Conservation (phyloP, 2,329 filamentous ascomycete genomes). For the Colletotrichum trifolii region DNA sequence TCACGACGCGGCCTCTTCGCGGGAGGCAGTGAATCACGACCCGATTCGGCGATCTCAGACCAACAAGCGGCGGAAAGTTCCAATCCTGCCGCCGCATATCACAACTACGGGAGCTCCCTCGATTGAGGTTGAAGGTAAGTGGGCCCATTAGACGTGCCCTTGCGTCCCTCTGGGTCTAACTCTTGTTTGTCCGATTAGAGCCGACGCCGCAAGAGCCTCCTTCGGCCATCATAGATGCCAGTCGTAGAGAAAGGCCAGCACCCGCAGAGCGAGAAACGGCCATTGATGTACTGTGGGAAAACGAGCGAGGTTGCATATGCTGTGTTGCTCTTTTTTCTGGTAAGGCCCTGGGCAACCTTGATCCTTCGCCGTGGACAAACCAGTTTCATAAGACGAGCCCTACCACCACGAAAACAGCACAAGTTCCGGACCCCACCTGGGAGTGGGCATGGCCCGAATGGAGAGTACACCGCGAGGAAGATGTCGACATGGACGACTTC, state of each 20-base stretch:
- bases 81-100: slow-evolving; percentile 2
- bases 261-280: slow-evolving; percentile 60
- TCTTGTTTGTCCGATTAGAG: neutral
- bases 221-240: slow-evolving; percentile 2
- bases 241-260: slow-evolving; percentile 12
- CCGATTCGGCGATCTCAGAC: slow-evolving; percentile 4
- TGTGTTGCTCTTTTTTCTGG: slow-evolving; percentile 93
- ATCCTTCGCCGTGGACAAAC: slow-evolving; percentile 90
- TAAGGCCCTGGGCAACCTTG: slow-evolving; percentile 84
- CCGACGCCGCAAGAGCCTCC: slow-evolving; percentile 29
- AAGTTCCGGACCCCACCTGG: slow-evolving; percentile 95
- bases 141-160: too few relatives aligned
- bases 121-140: slow-evolving; percentile 36
- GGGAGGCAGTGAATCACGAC: slow-evolving; percentile 10
- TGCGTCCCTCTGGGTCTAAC: neutral
- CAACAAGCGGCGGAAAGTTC: slow-evolving; percentile 7
- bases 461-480: slow-evolving; percentile 77
- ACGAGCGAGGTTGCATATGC: slow-evolving; percentile 89
- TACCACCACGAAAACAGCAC: slow-evolving; percentile 82
- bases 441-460: slow-evolving; percentile 82
- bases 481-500: slow-evolving; percentile 77
- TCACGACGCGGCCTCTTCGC: slow-evolving; percentile 4
- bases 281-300: slow-evolving; percentile 94
- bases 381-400: slow-evolving; percentile 68
- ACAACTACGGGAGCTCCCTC: slow-evolving; percentile 28